Percentiles rank a stretch among this genome's conserved stretches.
Conservation (phyloP, 2,329 filamentous ascomycete genomes). For the Cladosporium sphaerospermum region DNA sequence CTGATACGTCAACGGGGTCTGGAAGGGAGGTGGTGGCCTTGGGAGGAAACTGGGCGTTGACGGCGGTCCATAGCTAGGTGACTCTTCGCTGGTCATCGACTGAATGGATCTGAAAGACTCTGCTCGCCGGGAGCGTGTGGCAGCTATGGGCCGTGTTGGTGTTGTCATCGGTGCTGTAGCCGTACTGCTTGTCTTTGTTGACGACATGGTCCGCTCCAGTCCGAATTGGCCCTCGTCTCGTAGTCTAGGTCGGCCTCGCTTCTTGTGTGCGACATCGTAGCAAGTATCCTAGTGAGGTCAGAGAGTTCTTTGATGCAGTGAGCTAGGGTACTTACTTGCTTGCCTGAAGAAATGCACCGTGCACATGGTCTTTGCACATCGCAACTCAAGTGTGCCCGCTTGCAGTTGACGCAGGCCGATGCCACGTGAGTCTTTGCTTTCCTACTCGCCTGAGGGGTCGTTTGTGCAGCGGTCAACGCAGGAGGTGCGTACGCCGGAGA, state of each 20-base stretch:
- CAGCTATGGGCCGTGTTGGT: conserved; percentile 21
- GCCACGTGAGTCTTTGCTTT: conserved; percentile 62
- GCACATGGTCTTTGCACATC: conserved; percentile 69
- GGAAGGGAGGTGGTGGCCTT: conserved; percentile 3
- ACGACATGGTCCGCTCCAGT: conserved; percentile 15
- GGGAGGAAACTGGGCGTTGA: conserved; percentile 17
- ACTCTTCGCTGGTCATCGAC: conserved; percentile 27
- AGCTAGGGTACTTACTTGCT: conserved; percentile 44
- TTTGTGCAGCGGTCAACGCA: background rate
- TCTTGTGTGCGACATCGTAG: conserved; percentile 80
- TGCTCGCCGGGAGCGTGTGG: conserved; percentile 22
- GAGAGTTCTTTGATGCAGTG: background rate
- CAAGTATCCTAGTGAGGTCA: conserved; percentile 58
- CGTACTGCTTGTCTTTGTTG: background rate
- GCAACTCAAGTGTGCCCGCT: conserved; percentile 68
- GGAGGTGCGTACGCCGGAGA: conserved; percentile 3
- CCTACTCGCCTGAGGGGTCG: conserved; percentile 12
- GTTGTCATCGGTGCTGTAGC: conserved; percentile 2
- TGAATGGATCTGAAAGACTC: conserved; percentile 30
- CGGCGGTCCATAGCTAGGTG: conserved; percentile 17
- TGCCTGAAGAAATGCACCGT: conserved; percentile 69
- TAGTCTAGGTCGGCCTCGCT: conserved; percentile 69
- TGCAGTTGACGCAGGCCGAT: conserved; percentile 79
- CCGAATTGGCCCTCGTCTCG: conserved; percentile 53
- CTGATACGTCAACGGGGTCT: conserved; percentile 6